Evolutionary conservation across 352 stramenopile species (phyloP), one percentile per base, ranked within the genome.

Genomic region (Phytophthora sojae): DNA sequence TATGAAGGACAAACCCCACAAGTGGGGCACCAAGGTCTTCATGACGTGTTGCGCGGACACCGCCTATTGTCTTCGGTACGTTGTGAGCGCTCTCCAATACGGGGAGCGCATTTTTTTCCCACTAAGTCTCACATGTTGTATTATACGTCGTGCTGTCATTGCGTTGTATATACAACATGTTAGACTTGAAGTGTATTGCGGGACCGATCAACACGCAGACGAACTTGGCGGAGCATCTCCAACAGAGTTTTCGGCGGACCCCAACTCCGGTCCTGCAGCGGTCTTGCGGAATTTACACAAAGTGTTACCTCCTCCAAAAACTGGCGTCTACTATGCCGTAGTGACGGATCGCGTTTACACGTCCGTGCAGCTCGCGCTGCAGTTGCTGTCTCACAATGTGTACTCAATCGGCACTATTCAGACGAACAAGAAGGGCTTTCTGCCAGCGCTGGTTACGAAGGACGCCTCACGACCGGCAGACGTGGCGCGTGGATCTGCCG

Each of bases 321-420:
- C 9, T 19, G 57, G 64, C 2, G 50, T 67, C 6, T 67, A 50
- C n/a, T 51, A 67, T 26, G 57, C 51, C 7, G 51, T 67, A 2
- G 64, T 67, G 12, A 67, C 51, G 11, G 39, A 67, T 56, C 50
- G 65, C 4, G 67, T 73, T 32, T 64, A 67, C 52, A 64, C 57
- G 2, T 73, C 57, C 37, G 19, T 64, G 42, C 65, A 67, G 44
- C 52, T 67, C 5, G 58, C 65, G 1, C 30, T 67, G 11, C 52
- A 67, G 52, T 17, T 73, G 25, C 65, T 73, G 19, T 42, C 55
- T 26, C 57, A 49, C 1, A 49, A 66, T 19, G 37, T 66, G 11
- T 71, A 66, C 29, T 57, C 29, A 1, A 17, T 72, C 12, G 63
- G 55, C 14, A 64, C 55, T 1, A 56, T 59, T 19, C 59, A 66